Evolutionary conservation across 169 alveolate species (phyloP).

Genomic region (Cryptosporidium viatorum): DNA sequence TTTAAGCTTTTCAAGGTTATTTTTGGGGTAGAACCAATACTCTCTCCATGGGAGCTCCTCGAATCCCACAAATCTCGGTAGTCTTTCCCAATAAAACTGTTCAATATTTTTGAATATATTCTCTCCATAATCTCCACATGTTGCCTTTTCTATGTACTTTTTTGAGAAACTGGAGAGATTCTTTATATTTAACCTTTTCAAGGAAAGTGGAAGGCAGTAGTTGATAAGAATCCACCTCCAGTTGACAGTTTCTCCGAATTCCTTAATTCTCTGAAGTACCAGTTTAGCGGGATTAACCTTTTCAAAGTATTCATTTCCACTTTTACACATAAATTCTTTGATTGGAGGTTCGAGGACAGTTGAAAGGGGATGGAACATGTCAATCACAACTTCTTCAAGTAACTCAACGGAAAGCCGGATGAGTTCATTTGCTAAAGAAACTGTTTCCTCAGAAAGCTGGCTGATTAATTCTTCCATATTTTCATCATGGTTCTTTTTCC

Average conservation of each 20-base stretch:
- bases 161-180: slow-evolving; percentile 21
- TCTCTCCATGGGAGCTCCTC: slow-evolving; percentile 73
- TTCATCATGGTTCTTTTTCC: neutral
- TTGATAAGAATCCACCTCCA: slow-evolving; percentile 61
- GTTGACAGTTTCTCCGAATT: slow-evolving; percentile 28
- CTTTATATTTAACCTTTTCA: slow-evolving; percentile 56
- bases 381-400: slow-evolving; percentile 62
- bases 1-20: neutral
- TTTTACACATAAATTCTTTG: slow-evolving; percentile 31
- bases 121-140: slow-evolving; percentile 66
- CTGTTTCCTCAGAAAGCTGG: slow-evolving; percentile 23
- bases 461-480: neutral
- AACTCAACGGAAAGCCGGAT: slow-evolving; percentile 46
- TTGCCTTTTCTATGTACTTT: slow-evolving; percentile 48
- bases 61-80: slow-evolving; percentile 72
- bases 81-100: slow-evolving; percentile 69
- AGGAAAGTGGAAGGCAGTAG: slow-evolving; percentile 51
- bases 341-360: slow-evolving; percentile 42
- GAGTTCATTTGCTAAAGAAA: slow-evolving; percentile 32
- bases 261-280: slow-evolving; percentile 29
- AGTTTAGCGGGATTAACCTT: slow-evolving; percentile 37
- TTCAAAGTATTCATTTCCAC: slow-evolving; percentile 22
- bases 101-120: slow-evolving; percentile 35
- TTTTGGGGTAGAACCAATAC: slow-evolving; percentile 64
- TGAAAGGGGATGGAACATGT: slow-evolving; percentile 70